These are phyloP conservation scores for Russula earlei DNA, from an alignment of 768 basidiomycete genomes.

Conservation along the genomic window DNA sequence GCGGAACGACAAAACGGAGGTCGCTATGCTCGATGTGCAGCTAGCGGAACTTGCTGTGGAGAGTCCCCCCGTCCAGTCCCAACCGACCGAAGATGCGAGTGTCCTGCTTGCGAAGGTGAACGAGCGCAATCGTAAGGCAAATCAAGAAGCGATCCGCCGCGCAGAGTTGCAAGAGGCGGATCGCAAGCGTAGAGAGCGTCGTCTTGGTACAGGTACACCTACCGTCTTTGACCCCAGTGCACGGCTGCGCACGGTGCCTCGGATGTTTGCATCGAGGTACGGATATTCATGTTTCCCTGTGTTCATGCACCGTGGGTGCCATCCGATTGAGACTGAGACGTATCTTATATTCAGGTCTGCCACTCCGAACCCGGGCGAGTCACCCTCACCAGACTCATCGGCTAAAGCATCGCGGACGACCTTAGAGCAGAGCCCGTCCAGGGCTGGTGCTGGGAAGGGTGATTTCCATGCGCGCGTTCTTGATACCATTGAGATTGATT, in stretches of 20 bases:
- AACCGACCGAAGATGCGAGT: constrained; percentile 20
- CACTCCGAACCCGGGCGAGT: constrained; percentile 32
- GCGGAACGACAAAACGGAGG: constrained; percentile 60
- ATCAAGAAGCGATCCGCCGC: constrained; percentile 67
- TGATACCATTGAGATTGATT: constrained; percentile 62
- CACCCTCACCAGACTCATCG: constrained; percentile 25
- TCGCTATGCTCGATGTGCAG: constrained; percentile 50
- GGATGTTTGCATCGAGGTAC: constrained; percentile 58
- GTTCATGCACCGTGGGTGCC: not conserved
- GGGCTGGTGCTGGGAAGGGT: constrained; percentile 28
- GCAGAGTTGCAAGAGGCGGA: constrained; percentile 66
- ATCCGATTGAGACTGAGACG: not conserved
- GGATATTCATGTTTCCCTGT: constrained; percentile 19
- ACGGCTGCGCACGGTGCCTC: constrained; percentile 54
- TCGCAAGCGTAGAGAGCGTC: constrained; percentile 60
- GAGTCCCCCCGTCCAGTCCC: constrained; percentile 8
- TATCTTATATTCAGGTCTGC: constrained; percentile 28
- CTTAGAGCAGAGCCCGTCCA: constrained; percentile 22
- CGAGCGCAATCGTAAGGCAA: constrained; percentile 81
- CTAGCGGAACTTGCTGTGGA: constrained; percentile 42
- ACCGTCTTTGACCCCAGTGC: constrained; percentile 47
- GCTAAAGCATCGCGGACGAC: constrained; percentile 26
- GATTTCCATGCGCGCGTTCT: constrained; percentile 50
- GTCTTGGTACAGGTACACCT: constrained; percentile 40
- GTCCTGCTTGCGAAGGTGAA: constrained; percentile 69